Evolutionary conservation across 371 early-diverging fungal species (phyloP).

Genomic region (Nematocida displodere): DNA sequence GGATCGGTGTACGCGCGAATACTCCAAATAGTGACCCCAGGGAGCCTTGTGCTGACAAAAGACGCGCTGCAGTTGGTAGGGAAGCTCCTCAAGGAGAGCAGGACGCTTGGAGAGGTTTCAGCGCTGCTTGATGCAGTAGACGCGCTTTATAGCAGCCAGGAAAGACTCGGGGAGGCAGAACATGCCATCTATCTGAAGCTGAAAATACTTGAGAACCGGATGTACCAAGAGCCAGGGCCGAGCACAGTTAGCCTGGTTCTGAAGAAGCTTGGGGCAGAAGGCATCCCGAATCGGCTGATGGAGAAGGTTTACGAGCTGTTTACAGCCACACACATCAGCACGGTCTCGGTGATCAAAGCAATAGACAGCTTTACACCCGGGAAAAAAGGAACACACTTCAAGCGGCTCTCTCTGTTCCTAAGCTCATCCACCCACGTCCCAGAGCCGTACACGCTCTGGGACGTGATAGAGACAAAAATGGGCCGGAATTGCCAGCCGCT

Average conservation of each 20-base stretch:
- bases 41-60: not conserved
- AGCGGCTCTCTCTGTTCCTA: not conserved
- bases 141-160: not conserved
- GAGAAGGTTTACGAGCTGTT: not conserved
- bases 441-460: too few relatives aligned
- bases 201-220: not conserved
- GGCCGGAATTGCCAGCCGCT: too few relatives aligned
- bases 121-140: not conserved
- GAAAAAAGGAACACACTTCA: not conserved
- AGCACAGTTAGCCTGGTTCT: not conserved
- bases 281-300: too few relatives aligned
- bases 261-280: not conserved
- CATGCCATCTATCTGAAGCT: not conserved
- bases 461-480: not conserved
- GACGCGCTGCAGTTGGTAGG: not conserved
- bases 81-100: not conserved
- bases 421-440: not conserved
- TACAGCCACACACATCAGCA: not conserved
- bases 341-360: not conserved
- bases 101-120: not conserved
- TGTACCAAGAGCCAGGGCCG: not conserved
- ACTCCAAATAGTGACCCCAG: not conserved
- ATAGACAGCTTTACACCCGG: too few relatives aligned
- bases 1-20: not conserved
- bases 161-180: not conserved